Base-by-base conservation (phyloP, 345 rosid species). In the Erysimum cheiranthoides region DNA sequence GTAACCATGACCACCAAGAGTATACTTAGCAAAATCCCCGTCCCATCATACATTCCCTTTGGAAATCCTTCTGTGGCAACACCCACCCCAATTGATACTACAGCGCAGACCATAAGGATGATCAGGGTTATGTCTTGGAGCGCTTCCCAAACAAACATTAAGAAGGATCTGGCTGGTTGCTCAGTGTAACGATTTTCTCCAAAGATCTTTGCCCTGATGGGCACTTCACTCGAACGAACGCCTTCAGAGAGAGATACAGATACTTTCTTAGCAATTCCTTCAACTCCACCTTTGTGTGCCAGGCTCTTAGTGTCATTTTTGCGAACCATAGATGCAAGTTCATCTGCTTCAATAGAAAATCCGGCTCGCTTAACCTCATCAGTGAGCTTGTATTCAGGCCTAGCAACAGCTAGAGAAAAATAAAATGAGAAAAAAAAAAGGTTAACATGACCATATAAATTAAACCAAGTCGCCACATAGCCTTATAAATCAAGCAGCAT, bases 1-100 rank as follows among this genome's bases (percentile, higher is more conserved):
- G 97, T 91, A 47, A 91, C 98, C 54, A 81, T 79, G 74, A 90
- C 93, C 35, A 93, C 94, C 79, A 93, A 85, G 63, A 91, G 63
- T 82, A 93, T 80, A 86, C 94, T 86, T 38, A 91, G 81, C 66
- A 91, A 57, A 67, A 93, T 91, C 61, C 98, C 97, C 5, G 84
- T 45, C 30, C 87, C 88, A 66, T 84, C 88, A 47, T 80, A 86
- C 84, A 85, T 68, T 14, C 87, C 87, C 39, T 42, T 58, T 25
- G 86, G 85, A 70, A 80, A 75, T 8, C 92, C 90, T 75, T 88
- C 84, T 4, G 83, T 81, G 34, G 89, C 88, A 79, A 93, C 73
- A 57, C 96, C 97, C 50, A 91, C 93, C 4, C 90, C 93, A 71
- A 89, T 85, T 42, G 98, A 91, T 38, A 86, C 82, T 30, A 76